Conservation (phyloP, 176 grass and related monocot species). For the Aegilops sharonensis region DNA sequence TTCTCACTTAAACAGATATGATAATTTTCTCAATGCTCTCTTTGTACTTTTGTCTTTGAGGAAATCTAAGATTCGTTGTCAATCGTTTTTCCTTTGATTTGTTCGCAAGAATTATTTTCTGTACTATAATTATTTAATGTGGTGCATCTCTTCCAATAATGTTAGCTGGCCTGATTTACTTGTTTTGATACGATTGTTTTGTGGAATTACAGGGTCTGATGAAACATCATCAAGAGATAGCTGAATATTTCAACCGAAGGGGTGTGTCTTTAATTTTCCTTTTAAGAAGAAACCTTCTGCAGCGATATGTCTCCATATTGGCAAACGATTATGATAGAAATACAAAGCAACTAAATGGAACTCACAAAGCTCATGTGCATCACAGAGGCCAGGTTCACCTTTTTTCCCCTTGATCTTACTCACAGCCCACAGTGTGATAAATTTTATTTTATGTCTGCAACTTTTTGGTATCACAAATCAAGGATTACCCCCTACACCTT, state of each 20-base stretch:
- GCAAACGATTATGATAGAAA: conserved; percentile 74
- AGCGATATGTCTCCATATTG: conserved; percentile 77
- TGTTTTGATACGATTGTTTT: conserved; percentile 17
- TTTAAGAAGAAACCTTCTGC: conserved; percentile 89
- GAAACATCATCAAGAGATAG: conserved; percentile 69
- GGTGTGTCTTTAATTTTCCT: conserved; percentile 84
- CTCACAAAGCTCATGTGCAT: conserved; percentile 82
- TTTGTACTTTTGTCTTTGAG: background rate
- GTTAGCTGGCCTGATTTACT: background rate
- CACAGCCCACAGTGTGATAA: background rate
- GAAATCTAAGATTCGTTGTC: background rate
- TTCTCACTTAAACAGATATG: no score
- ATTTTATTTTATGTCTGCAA: background rate
- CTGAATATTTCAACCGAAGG: conserved; percentile 76
- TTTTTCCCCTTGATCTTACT: conserved; percentile 7
- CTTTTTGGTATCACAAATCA: background rate
- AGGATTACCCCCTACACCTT: background rate
- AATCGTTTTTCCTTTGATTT: background rate
- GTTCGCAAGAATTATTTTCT: background rate
- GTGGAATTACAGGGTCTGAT: conserved; percentile 66
- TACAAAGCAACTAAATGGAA: conserved; percentile 85
- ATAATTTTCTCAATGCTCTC: background rate
- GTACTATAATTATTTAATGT: background rate
- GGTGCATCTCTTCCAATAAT: background rate
- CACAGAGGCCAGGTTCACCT: conserved; percentile 51